These are phyloP conservation scores for Mortierella sp. DNA, from an alignment of 371 early-diverging fungal species.

Conservation along the genomic window DNA sequence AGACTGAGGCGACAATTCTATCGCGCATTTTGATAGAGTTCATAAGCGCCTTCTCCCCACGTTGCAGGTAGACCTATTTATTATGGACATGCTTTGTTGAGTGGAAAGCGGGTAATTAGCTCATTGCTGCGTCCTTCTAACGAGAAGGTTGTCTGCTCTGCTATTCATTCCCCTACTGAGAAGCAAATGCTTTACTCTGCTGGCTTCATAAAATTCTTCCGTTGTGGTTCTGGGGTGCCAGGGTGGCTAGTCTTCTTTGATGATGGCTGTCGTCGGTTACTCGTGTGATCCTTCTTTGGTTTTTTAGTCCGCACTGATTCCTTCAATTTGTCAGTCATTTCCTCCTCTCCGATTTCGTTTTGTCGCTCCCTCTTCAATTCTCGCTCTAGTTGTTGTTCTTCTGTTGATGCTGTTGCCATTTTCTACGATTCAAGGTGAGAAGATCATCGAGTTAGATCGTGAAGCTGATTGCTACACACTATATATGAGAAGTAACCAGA, in stretches of 20 bases:
- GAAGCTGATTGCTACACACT: background rate
- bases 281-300: conserved; percentile 6
- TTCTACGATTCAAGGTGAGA: conserved; percentile 9
- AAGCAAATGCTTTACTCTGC: background rate
- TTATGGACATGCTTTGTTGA: no score
- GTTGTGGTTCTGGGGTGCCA: background rate
- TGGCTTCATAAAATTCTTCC: background rate
- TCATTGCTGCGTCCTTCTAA: no score
- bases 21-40: no score
- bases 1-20: no score
- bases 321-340: conserved; percentile 32
- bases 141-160: no score
- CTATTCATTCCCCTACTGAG: no score
- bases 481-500: background rate
- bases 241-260: background rate
- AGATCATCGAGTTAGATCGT: background rate
- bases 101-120: no score
- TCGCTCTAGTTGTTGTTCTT: conserved; percentile 41
- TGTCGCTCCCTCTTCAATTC: conserved; percentile 38
- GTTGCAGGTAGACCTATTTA: no score
- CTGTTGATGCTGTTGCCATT: conserved; percentile 20
- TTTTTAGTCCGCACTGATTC: conserved; percentile 21
- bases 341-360: conserved; percentile 30
- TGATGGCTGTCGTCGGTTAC: background rate
- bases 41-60: no score